These are phyloP conservation scores for Xylariomycetidae sp. DNA, from an alignment of 2,329 filamentous ascomycete species.

Conservation along the genomic window DNA sequence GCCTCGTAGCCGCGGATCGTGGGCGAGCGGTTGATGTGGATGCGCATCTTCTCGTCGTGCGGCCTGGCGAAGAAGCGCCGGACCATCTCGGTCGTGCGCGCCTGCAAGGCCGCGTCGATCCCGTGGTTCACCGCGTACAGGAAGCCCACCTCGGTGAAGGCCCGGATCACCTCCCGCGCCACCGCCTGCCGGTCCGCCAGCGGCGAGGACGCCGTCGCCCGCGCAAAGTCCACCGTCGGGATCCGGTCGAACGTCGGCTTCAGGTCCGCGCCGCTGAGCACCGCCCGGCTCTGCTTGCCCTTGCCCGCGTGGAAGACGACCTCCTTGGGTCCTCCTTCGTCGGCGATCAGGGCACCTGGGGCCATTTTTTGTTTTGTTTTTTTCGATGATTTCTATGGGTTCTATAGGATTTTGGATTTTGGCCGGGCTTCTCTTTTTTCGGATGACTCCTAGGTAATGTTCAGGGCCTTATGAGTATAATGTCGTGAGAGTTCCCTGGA, in stretches of 20 bases:
- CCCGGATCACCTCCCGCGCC: constrained; percentile 4
- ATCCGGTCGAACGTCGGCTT: constrained; percentile 5
- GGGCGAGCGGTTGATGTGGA: constrained; percentile 7
- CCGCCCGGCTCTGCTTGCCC: constrained; percentile 4
- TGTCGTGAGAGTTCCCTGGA: no score
- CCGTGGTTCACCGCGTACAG: constrained; percentile 20
- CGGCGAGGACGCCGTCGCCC: not conserved
- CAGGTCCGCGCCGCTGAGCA: constrained; percentile 2
- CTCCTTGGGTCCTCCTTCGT: constrained; percentile 5
- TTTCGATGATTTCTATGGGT: not conserved
- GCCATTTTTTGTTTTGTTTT: constrained; percentile 3
- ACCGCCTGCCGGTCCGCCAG: constrained; percentile 4
- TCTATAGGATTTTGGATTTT: not conserved
- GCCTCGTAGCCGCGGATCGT: constrained; percentile 16
- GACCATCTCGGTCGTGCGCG: constrained; percentile 5
- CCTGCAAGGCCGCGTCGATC: constrained; percentile 10
- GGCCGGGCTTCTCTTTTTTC: not conserved
- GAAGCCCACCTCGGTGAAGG: constrained; percentile 15
- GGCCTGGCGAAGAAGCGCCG: constrained; percentile 14
- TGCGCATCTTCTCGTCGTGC: constrained; percentile 15
- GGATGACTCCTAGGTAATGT: no score
- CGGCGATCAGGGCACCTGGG: constrained; percentile 5
- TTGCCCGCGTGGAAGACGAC: constrained; percentile 10
- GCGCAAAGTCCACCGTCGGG: constrained; percentile 5
- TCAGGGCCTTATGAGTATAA: no score